Evolutionary conservation across 108 stramenopile species (phyloP).

Genomic region (Aurantiochytrium sp.): DNA sequence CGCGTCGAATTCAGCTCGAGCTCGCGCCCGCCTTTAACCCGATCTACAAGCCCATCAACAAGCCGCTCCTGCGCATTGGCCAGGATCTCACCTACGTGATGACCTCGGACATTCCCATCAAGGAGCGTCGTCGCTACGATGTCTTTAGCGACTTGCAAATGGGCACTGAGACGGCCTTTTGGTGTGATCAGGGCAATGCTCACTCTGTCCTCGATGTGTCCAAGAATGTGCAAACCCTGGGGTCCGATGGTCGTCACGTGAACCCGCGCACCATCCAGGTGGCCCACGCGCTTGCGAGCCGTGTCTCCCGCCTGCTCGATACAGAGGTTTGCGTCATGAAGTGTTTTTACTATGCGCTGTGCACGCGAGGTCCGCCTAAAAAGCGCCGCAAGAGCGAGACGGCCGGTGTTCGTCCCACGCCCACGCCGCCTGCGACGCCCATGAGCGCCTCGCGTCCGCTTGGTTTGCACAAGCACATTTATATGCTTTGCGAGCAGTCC

Average conservation of each 20-base stretch:
- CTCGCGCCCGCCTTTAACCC: conserved; percentile 40
- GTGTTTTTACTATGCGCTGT: neutral
- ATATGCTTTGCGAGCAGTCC: conserved; percentile 14
- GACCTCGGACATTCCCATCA: neutral
- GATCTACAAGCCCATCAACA: conserved; percentile 86
- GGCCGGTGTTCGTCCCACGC: neutral
- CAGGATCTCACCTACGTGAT: neutral
- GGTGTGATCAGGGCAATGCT: conserved; percentile 13
- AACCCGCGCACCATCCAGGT: conserved; percentile 14
- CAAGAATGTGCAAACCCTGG: neutral
- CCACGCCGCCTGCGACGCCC: neutral
- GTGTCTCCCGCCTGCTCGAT: neutral
- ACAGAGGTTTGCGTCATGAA: neutral
- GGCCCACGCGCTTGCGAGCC: neutral
- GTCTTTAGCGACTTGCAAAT: neutral
- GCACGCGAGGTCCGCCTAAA: neutral
- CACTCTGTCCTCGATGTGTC: neutral
- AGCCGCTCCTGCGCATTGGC: conserved; percentile 26
- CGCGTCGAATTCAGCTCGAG: no score
- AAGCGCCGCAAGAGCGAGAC: neutral
- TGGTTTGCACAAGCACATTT: conserved; percentile 8
- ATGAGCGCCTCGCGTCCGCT: neutral
- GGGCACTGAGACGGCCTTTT: neutral
- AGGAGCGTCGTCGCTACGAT: neutral
- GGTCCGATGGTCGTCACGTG: neutral